Percentiles rank a stretch among this genome's conserved stretches.
Evolutionary conservation across 1,284 basidiomycete species (phyloP).

Genomic region (Vanrija sp.): DNA sequence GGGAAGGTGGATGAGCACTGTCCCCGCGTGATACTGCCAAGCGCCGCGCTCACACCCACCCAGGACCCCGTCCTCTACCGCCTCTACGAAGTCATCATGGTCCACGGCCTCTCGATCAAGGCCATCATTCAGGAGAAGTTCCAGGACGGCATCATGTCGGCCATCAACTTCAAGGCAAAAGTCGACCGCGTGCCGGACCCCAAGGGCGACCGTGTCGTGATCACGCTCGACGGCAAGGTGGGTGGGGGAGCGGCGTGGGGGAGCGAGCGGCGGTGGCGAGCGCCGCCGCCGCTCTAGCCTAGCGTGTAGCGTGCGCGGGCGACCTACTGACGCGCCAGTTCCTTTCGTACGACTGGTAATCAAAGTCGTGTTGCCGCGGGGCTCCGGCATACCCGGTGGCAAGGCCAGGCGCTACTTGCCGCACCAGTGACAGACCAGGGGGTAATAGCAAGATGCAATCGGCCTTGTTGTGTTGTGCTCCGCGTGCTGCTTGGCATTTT

Average conservation of each 20-base stretch:
- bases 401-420: no score
- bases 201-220: conserved; percentile 73
- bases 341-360: neutral
- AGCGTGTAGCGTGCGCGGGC: neutral
- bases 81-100: conserved; percentile 76
- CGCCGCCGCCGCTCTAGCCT: neutral
- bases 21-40: no score
- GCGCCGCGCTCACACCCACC: neutral
- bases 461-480: no score
- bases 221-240: conserved; percentile 72
- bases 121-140: conserved; percentile 84
- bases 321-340: neutral
- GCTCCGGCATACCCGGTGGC: no score
- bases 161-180: conserved; percentile 76
- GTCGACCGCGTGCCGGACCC: conserved; percentile 71
- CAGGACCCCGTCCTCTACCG: conserved; percentile 77
- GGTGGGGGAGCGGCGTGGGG: neutral
- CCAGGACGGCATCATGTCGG: conserved; percentile 86
- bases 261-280: neutral
- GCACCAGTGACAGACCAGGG: no score
- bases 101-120: conserved; percentile 62
- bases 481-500: no score
- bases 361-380: neutral
- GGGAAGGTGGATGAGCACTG: no score
- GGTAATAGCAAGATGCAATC: no score